Evolutionary conservation across 148 eudicot genomes (phyloP).

Genomic region (Fallopia convolvulus): DNA sequence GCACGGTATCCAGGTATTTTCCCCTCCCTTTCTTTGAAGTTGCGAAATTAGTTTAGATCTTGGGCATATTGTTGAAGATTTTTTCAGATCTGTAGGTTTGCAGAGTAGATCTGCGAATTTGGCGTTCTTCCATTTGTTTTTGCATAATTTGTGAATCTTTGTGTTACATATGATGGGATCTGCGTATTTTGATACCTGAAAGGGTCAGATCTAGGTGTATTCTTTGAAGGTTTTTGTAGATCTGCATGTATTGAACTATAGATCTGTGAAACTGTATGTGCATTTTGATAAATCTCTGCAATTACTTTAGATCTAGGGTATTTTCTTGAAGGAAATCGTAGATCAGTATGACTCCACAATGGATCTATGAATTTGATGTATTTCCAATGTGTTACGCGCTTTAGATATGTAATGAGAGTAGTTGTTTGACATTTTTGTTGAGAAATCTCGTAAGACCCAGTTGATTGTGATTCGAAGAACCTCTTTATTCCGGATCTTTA

Average conservation of each 20-base stretch:
- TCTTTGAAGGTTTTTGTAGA: not conserved
- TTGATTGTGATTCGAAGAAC: not conserved
- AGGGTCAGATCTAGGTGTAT: not conserved
- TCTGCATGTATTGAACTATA: not conserved
- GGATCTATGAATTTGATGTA: not conserved
- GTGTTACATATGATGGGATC: not conserved
- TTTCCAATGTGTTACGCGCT: not conserved
- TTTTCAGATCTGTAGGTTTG: not conserved
- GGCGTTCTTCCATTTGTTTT: not conserved
- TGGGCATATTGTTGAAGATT: not conserved
- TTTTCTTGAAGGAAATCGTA: not conserved
- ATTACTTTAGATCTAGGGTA: not conserved
- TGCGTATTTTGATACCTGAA: not conserved
- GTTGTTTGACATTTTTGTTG: not conserved
- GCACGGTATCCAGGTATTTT: constrained; percentile 12
- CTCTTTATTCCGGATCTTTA: not conserved
- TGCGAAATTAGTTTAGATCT: constrained; percentile 1
- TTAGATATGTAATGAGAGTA: not conserved
- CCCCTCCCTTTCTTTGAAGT: not conserved
- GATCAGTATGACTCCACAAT: not conserved
- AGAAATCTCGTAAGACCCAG: not conserved
- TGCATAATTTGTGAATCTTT: not conserved
- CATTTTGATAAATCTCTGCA: not conserved
- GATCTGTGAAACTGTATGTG: not conserved
- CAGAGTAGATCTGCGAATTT: not conserved